A percentile compares a stretch with the other conserved stretches of the same genome.
Evolutionary conservation across 495 filamentous ascomycete species (phyloP).

Genomic region (Chaetomium fimeti): DNA sequence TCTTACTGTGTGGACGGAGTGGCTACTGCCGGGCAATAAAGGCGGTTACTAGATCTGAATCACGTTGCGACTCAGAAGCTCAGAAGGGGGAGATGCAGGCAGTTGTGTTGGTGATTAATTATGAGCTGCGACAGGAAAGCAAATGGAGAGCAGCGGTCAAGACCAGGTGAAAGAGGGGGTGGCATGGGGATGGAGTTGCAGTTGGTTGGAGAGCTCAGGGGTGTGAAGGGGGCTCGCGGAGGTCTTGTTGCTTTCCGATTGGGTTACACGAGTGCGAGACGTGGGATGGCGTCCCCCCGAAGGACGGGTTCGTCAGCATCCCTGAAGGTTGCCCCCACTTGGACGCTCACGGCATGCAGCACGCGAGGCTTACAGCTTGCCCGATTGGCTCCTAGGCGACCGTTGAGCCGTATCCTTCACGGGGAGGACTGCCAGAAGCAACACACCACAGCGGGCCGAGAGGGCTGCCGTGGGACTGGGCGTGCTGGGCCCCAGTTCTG

Average conservation of each 20-base stretch:
- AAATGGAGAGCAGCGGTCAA: conserved; percentile 1
- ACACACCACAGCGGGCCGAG: background rate
- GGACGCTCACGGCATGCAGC: no score
- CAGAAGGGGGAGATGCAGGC: background rate
- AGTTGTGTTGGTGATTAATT: background rate
- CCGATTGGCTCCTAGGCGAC: background rate
- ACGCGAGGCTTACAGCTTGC: background rate
- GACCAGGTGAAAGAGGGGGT: background rate
- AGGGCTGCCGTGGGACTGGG: background rate
- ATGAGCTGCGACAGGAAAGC: background rate
- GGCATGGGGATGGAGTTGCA: background rate
- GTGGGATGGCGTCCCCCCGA: background rate
- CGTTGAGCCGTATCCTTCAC: conserved; percentile 1
- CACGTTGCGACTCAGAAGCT: background rate
- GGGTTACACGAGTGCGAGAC: background rate
- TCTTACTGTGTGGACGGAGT: conserved; percentile 2
- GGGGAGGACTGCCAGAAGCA: background rate
- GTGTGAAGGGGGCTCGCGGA: background rate
- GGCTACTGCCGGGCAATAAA: no score
- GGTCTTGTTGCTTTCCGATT: background rate
- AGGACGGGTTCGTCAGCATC: background rate
- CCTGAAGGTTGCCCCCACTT: no score
- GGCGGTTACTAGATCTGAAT: background rate
- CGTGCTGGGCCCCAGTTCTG: background rate
- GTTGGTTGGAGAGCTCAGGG: background rate